Evolutionary conservation across 2,329 filamentous ascomycete genomes (phyloP), one percentile per base, ranked within the genome.

Genomic region (Claviceps pazoutovae): DNA sequence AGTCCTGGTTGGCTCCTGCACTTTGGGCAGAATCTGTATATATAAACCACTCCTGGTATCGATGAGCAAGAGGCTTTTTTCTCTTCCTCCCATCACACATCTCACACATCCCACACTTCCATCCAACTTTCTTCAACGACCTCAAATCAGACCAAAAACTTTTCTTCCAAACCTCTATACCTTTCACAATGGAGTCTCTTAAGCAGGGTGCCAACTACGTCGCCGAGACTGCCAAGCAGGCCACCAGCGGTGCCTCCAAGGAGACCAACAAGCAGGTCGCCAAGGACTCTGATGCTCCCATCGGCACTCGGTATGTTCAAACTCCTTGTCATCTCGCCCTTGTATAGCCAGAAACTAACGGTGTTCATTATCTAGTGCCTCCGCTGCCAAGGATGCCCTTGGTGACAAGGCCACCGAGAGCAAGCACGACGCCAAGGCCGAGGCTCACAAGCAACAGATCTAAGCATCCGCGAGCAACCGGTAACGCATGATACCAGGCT

Each of bases 181-280:
- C 49, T 51, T 57, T 61, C 67, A 71, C 53, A 66, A 76, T 77
- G 74, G 74, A 77, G 51, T 69, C 72, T 56, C 56, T 76, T 64
- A 74, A 75, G 73, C 78, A 83, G 70, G 76, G 75, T 63, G 79
- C 71, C 71, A 83, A 83, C 76, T 81, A 78, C 76, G 78, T 82
- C 67, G 67, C 74, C 56, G 81, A 84, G 74, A 70, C 72, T 61
- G 68, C 80, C 64, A 74, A 83, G 72, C 71, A 81, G 65, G 71
- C 71, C 55, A 64, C 72, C 56, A 70, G 71, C 55, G 73, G 75
- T 58, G 70, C 76, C 55, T 78, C 74, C 70, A 84, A 85, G 78
- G 80, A 84, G 71, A 71, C 72, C 71, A 84, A 85, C 78, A 84
- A 85, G 78, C 64, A 75, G 58, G 74, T 80, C 58, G 82, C 81